These are phyloP conservation scores for Setaria viridis DNA, from an alignment of 202 grass and related monocot genomes.

Conservation along the genomic window DNA sequence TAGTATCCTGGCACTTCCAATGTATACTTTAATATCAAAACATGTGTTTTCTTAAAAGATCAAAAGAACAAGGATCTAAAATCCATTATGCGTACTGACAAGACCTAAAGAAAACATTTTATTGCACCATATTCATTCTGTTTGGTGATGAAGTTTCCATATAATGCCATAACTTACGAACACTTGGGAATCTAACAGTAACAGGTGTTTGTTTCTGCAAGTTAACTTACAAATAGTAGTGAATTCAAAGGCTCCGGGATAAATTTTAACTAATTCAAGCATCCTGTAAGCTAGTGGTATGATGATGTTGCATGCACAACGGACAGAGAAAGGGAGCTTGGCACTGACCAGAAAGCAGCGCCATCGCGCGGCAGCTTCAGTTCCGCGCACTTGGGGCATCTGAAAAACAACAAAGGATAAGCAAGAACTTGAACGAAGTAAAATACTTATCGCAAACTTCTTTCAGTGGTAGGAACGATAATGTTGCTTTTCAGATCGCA, in stretches of 20 bases:
- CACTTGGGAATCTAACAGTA: background rate
- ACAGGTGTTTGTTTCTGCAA: background rate
- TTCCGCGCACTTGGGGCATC: conserved; percentile 89
- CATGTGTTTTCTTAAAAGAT: background rate
- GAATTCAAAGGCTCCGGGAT: background rate
- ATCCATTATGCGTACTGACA: background rate
- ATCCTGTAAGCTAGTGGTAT: background rate
- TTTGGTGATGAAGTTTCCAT: background rate
- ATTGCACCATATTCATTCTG: background rate
- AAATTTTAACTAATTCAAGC: background rate
- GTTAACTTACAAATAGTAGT: background rate
- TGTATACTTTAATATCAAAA: conserved; percentile 10
- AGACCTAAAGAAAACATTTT: background rate
- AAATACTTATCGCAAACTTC: background rate
- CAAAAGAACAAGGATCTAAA: background rate
- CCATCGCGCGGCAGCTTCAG: conserved; percentile 84
- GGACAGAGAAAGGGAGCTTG: background rate
- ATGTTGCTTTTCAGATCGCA: background rate
- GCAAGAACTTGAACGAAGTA: background rate
- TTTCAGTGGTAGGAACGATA: background rate
- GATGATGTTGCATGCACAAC: background rate
- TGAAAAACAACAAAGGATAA: conserved; percentile 50
- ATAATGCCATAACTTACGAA: background rate
- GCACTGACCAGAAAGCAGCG: conserved; percentile 89
- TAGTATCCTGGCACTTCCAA: conserved; percentile 4